Percentiles rank a stretch among this genome's conserved stretches.
These are phyloP conservation scores for Malassezia brasiliensis DNA, from an alignment of 1,284 basidiomycete species.

Conservation along the genomic window DNA sequence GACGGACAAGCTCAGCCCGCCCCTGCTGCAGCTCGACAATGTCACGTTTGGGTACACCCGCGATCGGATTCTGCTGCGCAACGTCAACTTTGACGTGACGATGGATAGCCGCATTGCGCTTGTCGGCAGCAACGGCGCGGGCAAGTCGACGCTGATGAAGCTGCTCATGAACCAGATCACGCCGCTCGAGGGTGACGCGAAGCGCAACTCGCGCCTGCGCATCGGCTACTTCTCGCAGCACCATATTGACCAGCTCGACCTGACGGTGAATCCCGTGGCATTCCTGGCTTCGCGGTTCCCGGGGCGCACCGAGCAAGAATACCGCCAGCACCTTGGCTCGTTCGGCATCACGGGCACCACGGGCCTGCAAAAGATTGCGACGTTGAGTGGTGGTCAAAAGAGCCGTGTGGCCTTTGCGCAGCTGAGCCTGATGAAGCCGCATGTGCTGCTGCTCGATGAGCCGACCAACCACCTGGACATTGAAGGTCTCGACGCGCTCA, in stretches of 20 bases:
- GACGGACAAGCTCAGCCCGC: constrained; percentile 76
- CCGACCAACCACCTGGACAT: constrained; percentile 95
- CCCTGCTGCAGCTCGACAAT: constrained; percentile 84
- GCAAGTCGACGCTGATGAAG: constrained; percentile 84
- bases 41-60: constrained; percentile 81
- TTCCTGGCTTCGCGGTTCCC: constrained; percentile 86
- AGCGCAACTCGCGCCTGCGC: constrained; percentile 77
- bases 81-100: constrained; percentile 69
- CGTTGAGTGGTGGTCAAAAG: constrained; percentile 77
- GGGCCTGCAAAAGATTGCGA: constrained; percentile 65
- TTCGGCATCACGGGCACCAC: constrained; percentile 98
- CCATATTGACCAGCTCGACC: constrained; percentile 84
- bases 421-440: constrained; percentile 79
- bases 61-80: constrained; percentile 69
- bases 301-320: constrained; percentile 91
- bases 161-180: constrained; percentile 80
- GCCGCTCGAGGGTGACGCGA: constrained; percentile 70
- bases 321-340: constrained; percentile 85
- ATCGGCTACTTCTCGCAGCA: constrained; percentile 59
- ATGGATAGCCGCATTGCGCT: constrained; percentile 39
- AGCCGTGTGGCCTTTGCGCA: constrained; percentile 88
- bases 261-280: constrained; percentile 75
- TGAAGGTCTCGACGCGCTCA: constrained; percentile 81
- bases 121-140: constrained; percentile 43
- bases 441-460: constrained; percentile 94